Percentiles rank a stretch among this genome's conserved stretches.
These are phyloP conservation scores for Candida sphagnicola DNA, from an alignment of 805 yeast genomes.

Conservation along the genomic window DNA sequence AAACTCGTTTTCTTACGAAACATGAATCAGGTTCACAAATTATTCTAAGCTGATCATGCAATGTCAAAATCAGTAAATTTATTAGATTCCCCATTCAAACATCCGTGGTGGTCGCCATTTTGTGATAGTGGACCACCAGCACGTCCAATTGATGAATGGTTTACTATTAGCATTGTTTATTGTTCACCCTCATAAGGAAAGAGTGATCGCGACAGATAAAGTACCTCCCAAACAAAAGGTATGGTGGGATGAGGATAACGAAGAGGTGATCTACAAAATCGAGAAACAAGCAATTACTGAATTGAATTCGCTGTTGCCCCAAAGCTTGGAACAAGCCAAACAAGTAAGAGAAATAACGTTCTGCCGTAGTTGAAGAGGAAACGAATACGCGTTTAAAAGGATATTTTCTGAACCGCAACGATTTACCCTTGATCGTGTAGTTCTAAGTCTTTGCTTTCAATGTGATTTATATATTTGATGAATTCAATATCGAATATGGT, in stretches of 20 bases:
- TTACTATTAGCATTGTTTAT: conserved; percentile 32
- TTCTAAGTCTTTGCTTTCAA: too few species aligned
- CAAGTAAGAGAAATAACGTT: conserved; percentile 24
- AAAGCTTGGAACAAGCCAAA: conserved; percentile 21
- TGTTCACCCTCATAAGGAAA: conserved; percentile 31
- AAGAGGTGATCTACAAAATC: conserved; percentile 4
- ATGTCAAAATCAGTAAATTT: background rate
- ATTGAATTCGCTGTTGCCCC: conserved; percentile 14
- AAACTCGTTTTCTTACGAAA: too few species aligned
- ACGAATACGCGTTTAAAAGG: conserved; percentile 14
- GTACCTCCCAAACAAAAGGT: conserved; percentile 37
- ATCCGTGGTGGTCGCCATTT: conserved; percentile 14
- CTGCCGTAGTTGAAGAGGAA: conserved; percentile 8
- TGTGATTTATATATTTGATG: too few species aligned
- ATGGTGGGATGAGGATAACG: conserved; percentile 23
- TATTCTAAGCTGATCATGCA: too few species aligned
- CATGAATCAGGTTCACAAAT: too few species aligned
- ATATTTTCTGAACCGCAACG: conserved; percentile 31
- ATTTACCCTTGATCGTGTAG: too few species aligned
- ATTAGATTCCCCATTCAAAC: conserved; percentile 11
- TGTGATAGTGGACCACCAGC: conserved; percentile 11
- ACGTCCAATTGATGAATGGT: conserved; percentile 14
- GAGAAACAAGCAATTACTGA: conserved; percentile 2
- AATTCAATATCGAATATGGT: too few species aligned
- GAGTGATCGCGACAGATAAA: conserved; percentile 21